Percentiles rank a stretch among this genome's conserved stretches.
Evolutionary conservation across 768 basidiomycete genomes (phyloP).

Genomic region (Kwoniella shandongensis): DNA sequence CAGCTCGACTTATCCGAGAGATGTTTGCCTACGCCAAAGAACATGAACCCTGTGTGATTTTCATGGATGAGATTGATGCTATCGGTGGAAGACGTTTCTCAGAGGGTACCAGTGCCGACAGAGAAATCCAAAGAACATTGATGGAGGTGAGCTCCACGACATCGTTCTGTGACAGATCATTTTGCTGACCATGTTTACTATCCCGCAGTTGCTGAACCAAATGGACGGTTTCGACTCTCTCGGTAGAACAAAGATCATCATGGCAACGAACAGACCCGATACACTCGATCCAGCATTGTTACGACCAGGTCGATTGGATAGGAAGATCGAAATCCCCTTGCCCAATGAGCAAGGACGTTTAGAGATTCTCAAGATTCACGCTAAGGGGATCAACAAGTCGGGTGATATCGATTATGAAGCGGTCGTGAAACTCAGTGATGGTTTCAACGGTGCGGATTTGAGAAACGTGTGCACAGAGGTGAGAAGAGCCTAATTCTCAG

Average conservation of each 20-base stretch:
- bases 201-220: slow-evolving; percentile 83
- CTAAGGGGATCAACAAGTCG: slow-evolving; percentile 86
- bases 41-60: slow-evolving; percentile 97
- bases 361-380: slow-evolving; percentile 97
- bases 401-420: slow-evolving; percentile 98
- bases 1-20: slow-evolving; percentile 90
- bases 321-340: slow-evolving; percentile 95
- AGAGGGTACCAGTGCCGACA: slow-evolving; percentile 95
- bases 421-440: slow-evolving; percentile 86
- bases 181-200: background rate
- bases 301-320: slow-evolving; percentile 90
- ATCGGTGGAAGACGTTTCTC: slow-evolving; percentile 89
- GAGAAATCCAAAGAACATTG: slow-evolving; percentile 95
- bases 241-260: slow-evolving; percentile 92
- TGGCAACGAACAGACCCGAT: slow-evolving; percentile 99
- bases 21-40: slow-evolving; percentile 99
- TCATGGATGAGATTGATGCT: slow-evolving; percentile 87
- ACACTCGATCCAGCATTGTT: slow-evolving; percentile 95
- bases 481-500: too few relatives aligned
- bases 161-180: background rate
- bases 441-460: slow-evolving; percentile 94
- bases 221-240: slow-evolving; percentile 99
- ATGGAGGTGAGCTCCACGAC: slow-evolving; percentile 96
- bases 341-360: slow-evolving; percentile 95
- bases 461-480: slow-evolving; percentile 93